Percentiles rank a stretch among this genome's conserved stretches.
phyloP scores from a whole-genome alignment of 257 asterid genomes.

The Fraxinus excelsior region DNA sequence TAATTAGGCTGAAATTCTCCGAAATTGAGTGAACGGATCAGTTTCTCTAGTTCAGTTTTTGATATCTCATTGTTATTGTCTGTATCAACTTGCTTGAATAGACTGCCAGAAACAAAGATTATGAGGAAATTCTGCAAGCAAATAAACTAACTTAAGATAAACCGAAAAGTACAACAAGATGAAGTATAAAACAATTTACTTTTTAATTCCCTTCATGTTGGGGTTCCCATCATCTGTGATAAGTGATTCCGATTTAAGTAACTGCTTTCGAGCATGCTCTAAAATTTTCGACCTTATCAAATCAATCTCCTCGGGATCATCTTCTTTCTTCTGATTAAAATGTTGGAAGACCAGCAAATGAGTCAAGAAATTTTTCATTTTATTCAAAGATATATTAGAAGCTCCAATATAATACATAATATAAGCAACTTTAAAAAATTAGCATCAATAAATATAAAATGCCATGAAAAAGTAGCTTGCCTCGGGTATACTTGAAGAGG shows the following conservation, averaged over 20 bases:
- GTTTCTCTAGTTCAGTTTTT: conserved; percentile 14
- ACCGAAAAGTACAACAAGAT: neutral
- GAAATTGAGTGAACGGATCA: conserved; percentile 15
- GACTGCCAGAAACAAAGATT: conserved; percentile 8
- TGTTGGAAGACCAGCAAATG: conserved; percentile 1
- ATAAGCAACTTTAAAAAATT: neutral
- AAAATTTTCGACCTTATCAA: neutral
- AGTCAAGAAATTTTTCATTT: neutral
- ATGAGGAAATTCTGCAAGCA: neutral
- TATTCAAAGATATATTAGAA: no score
- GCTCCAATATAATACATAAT: no score
- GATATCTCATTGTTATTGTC: conserved; percentile 19
- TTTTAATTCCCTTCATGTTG: neutral
- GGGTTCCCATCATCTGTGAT: neutral
- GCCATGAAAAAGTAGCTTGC: conserved; percentile 20
- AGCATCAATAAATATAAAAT: neutral
- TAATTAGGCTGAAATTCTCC: conserved; percentile 15
- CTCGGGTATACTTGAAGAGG: conserved; percentile 33
- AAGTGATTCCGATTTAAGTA: neutral
- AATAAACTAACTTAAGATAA: neutral
- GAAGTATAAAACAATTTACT: neutral
- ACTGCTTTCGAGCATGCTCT: neutral
- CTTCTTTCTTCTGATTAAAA: conserved; percentile 38
- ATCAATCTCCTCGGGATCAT: conserved; percentile 23
- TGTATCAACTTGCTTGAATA: conserved; percentile 20